Evolutionary conservation across 2,329 filamentous ascomycete species (phyloP), one percentile per base, ranked within the genome.

Genomic region (Paracorniculantispora psalliotae): DNA sequence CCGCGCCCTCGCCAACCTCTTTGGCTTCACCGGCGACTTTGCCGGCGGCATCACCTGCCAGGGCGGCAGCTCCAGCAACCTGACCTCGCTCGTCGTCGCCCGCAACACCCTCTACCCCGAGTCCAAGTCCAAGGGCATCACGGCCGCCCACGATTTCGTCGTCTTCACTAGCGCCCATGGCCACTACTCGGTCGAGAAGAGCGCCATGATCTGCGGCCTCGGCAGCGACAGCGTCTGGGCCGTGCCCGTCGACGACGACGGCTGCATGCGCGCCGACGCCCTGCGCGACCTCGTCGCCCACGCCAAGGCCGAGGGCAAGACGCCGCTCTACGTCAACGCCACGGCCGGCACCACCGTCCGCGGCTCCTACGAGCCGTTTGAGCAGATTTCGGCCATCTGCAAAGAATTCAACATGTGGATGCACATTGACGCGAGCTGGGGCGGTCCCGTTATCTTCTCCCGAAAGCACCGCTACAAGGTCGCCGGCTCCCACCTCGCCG

Each of bases 121-220:
- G 10, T 91, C 88, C 54, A 96, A 96, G 72, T 77, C 76, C 0
- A 72, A 81, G 1, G 94, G 94, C 17, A 91, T 91, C 68, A 81
- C 79, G 1, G 91, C 92, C 68, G 81, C 79, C 1, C 92, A 79
- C 62, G 79, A 81, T 21, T 93, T 97, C 67, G 88, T 91, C 21
- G 75, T 97, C 57, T 97, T 97, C 76, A 97, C 93, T 2, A 91
- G 87, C 64, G 85, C 82, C 1, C 92, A 97, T 71, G 92, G 93
- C 0, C 94, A 97, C 78, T 99, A 97, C 77, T 92, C 88, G 5
- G 84, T 97, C 26, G 91, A 96, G 68, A 97, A 97, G 76, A 92
- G 92, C 2, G 92, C 92, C n/a, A 88, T 93, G 69, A 89, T 93
- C 69, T 88, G 89, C 66, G 94, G 94, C 0, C 82, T 99, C 39